Evolutionary conservation across 176 grass and related monocot species (phyloP).

Genomic region (Hyparrhenia diplandra): DNA sequence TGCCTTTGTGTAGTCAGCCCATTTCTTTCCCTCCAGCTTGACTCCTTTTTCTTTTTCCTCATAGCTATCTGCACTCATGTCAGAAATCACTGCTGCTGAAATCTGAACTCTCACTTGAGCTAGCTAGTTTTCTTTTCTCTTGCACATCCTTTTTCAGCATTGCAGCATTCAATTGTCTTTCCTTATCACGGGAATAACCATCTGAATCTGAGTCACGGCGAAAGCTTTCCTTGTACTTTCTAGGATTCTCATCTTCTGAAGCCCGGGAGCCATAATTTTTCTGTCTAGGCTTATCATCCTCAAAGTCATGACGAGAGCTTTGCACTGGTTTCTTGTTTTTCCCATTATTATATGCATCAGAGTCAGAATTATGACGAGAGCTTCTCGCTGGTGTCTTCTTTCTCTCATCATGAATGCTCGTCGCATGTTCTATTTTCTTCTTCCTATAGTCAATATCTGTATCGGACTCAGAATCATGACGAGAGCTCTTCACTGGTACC

Average conservation of each 20-base stretch:
- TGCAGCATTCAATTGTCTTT: slow-evolving; percentile 6
- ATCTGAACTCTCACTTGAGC: slow-evolving; percentile 64
- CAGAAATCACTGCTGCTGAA: slow-evolving; percentile 56
- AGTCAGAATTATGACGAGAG: no score
- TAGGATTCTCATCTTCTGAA: slow-evolving; percentile 23
- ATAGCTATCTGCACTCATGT: slow-evolving; percentile 37
- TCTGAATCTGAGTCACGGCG: slow-evolving; percentile 22
- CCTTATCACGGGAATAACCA: not conserved
- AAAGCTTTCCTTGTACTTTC: not conserved
- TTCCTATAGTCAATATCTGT: no score
- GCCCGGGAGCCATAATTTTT: not conserved
- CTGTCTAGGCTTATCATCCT: not conserved
- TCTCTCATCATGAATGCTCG: no score
- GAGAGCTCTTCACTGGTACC: no score
- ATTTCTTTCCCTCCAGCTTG: slow-evolving; percentile 10
- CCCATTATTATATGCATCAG: no score
- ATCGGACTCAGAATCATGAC: no score
- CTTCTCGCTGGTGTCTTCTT: no score
- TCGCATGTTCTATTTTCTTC: no score
- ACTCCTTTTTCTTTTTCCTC: slow-evolving; percentile 33
- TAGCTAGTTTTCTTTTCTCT: slow-evolving; percentile 15
- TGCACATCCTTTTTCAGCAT: slow-evolving; percentile 14
- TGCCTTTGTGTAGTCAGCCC: not conserved
- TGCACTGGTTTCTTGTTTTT: not conserved
- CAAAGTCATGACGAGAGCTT: slow-evolving; percentile 24